phyloP scores from a whole-genome alignment of 2,329 filamentous ascomycete genomes.

The Fusarium sp. region DNA sequence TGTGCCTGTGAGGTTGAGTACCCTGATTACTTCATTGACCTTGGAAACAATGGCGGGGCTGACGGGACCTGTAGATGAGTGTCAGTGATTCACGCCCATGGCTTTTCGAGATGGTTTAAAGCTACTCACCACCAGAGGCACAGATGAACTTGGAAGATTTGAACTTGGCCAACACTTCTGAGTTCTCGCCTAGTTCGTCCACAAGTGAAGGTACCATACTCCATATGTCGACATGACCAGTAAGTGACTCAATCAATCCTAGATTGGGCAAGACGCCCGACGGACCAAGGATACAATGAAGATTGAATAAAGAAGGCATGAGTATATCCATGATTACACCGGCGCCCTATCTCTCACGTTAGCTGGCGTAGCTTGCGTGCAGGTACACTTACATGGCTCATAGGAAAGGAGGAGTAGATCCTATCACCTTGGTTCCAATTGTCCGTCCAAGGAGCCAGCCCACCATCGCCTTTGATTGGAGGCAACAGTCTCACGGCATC shows the following conservation, averaged over 20 bases:
- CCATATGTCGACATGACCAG: slow-evolving; percentile 50
- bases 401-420: slow-evolving; percentile 43
- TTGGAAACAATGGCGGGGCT: slow-evolving; percentile 40
- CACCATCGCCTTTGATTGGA: slow-evolving; percentile 40
- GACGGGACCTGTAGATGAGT: slow-evolving; percentile 31
- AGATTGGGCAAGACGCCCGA: slow-evolving; percentile 47
- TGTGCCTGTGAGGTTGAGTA: slow-evolving; percentile 47
- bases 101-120: too few species aligned
- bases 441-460: slow-evolving; percentile 38
- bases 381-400: not conserved
- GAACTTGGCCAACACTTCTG: slow-evolving; percentile 45
- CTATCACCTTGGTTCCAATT: slow-evolving; percentile 34
- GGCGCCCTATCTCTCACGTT: slow-evolving; percentile 39
- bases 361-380: accelerated
- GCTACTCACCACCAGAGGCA: slow-evolving; percentile 30
- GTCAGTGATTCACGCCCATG: not conserved
- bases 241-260: slow-evolving; percentile 45
- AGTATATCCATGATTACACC: slow-evolving; percentile 53
- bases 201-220: slow-evolving; percentile 49
- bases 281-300: slow-evolving; percentile 50
- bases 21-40: slow-evolving; percentile 44
- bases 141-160: slow-evolving; percentile 47
- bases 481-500: slow-evolving; percentile 50
- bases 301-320: slow-evolving; percentile 46
- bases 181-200: slow-evolving; percentile 45